Evolutionary conservation across 225 moss, liverwort and hornwort genomes (phyloP).

Genomic region (Physcomitrellopsis africana): DNA sequence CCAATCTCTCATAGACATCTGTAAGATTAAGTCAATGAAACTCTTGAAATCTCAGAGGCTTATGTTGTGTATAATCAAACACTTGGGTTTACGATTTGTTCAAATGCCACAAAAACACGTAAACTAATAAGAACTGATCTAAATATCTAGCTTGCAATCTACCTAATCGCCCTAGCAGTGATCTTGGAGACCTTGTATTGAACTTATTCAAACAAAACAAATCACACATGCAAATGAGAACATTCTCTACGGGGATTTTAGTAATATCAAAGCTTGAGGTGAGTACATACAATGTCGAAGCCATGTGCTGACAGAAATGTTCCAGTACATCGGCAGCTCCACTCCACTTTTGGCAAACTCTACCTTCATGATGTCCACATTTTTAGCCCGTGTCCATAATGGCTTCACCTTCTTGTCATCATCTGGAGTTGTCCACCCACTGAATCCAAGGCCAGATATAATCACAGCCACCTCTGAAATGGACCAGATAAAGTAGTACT

Average conservation of each 20-base stretch:
- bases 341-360: slow-evolving; percentile 88
- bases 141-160: neutral
- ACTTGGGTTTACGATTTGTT: too few relatives aligned
- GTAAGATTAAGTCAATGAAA: slow-evolving; percentile 14
- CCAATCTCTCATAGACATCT: slow-evolving; percentile 68
- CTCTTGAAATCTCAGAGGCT: too few relatives aligned
- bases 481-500: slow-evolving; percentile 96
- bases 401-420: slow-evolving; percentile 33
- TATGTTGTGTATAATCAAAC: too few relatives aligned
- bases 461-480: slow-evolving; percentile 71
- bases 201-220: slow-evolving; percentile 7
- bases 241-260: neutral
- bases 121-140: neutral
- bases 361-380: slow-evolving; percentile 78
- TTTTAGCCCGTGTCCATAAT: slow-evolving; percentile 78
- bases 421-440: slow-evolving; percentile 61
- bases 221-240: neutral
- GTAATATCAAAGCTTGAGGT: neutral
- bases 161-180: slow-evolving; percentile 1
- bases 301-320: slow-evolving; percentile 75
- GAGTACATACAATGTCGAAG: slow-evolving; percentile 60
- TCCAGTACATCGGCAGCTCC: slow-evolving; percentile 80
- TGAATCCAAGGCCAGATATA: slow-evolving; percentile 83
- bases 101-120: too few relatives aligned
- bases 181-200: slow-evolving; percentile 12